These are phyloP conservation scores for Epichloe festucae DNA, from an alignment of 2,329 filamentous ascomycete genomes.

Conservation along the genomic window DNA sequence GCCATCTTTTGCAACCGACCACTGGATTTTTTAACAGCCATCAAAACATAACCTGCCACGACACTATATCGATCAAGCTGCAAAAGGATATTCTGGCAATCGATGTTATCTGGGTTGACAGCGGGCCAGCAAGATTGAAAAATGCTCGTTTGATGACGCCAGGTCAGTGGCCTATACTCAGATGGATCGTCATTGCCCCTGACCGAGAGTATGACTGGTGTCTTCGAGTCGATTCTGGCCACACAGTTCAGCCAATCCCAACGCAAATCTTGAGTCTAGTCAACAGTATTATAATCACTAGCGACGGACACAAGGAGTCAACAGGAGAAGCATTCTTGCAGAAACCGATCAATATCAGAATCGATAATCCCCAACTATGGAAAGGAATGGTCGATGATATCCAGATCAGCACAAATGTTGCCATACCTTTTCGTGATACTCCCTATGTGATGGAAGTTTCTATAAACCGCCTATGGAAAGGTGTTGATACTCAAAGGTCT, in stretches of 20 bases:
- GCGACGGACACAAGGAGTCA: neutral
- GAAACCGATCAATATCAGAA: neutral
- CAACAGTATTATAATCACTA: conserved; percentile 10
- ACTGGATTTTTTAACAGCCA: conserved; percentile 7
- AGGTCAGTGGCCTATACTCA: conserved; percentile 14
- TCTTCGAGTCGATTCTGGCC: conserved; percentile 17
- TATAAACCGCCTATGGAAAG: conserved; percentile 17
- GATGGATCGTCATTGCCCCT: conserved; percentile 22
- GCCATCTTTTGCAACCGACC: conserved; percentile 4
- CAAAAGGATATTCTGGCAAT: conserved; percentile 11
- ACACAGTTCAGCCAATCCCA: conserved; percentile 9
- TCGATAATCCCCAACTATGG: neutral
- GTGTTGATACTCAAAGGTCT: conserved; percentile 5
- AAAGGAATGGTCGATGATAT: conserved; percentile 8
- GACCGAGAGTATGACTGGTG: conserved; percentile 25
- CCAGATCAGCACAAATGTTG: conserved; percentile 14
- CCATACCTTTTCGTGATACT: conserved; percentile 18
- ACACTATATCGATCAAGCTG: conserved; percentile 9
- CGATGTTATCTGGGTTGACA: conserved; percentile 5
- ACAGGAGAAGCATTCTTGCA: neutral
- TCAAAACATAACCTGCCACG: conserved; percentile 7
- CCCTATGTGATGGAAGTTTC: conserved; percentile 21
- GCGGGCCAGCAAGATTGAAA: conserved; percentile 10
- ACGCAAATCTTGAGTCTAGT: conserved; percentile 10
- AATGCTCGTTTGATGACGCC: conserved; percentile 11